phyloP scores from a whole-genome alignment of 306 rosid genomes.

The Citrullus colocynthis region DNA sequence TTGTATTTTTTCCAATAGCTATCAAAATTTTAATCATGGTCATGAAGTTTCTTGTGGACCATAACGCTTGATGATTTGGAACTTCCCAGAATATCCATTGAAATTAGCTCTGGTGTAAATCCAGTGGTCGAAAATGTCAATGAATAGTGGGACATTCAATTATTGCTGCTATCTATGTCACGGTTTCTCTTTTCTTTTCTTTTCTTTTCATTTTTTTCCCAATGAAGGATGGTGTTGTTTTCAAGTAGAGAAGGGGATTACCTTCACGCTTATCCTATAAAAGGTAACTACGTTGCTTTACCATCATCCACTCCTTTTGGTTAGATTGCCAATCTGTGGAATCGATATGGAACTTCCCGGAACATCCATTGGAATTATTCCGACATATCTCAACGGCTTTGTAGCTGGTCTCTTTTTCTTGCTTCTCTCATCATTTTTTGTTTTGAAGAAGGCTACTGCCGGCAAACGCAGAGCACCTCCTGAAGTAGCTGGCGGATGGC shows the following conservation, averaged over 20 bases:
- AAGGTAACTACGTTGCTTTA: not conserved
- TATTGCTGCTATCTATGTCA: too few relatives aligned
- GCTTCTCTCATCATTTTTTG: not conserved
- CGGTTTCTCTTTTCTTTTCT: too few relatives aligned
- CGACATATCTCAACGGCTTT: not conserved
- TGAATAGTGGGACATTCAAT: too few relatives aligned
- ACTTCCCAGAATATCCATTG: too few relatives aligned
- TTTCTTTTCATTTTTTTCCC: too few relatives aligned
- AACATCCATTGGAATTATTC: not conserved
- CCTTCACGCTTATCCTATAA: not conserved
- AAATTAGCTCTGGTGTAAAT: too few relatives aligned
- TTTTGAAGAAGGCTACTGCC: not conserved
- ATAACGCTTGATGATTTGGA: too few relatives aligned
- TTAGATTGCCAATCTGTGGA: not conserved
- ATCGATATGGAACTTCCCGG: not conserved
- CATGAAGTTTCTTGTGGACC: too few relatives aligned
- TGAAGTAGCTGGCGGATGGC: conserved; percentile 47
- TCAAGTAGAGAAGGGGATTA: not conserved
- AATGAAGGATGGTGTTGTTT: too few relatives aligned
- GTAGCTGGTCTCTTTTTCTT: not conserved
- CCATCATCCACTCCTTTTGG: not conserved
- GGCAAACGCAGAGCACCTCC: conserved; percentile 10
- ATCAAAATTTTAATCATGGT: too few relatives aligned
- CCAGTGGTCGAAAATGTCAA: too few relatives aligned
- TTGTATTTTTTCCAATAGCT: too few relatives aligned